Base-by-base conservation (phyloP, 2,329 filamentous ascomycete species). In the Blastomyces silverae region DNA sequence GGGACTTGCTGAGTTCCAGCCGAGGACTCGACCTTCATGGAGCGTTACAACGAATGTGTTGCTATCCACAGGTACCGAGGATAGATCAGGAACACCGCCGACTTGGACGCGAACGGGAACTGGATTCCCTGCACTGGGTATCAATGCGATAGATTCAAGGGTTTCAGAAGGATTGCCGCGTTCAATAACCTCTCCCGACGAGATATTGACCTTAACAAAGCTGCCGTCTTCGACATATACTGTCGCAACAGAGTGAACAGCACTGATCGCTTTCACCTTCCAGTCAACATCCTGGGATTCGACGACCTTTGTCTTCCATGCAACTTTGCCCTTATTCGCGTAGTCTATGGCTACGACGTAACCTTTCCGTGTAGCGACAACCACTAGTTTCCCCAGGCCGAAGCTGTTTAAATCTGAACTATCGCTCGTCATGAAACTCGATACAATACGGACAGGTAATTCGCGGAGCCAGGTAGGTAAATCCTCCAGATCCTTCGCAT, bases 341-440 rank as follows among this genome's bases (percentile, higher is more conserved):
- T 88, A 86, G 75, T 96, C 88, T 25, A 99, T 80, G 2, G 88
- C 91, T 69, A 92, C 89, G 22, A 97, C 79, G 68, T 89, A 87
- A 17, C 92, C 92, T 64, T 87, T 87, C 64, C 85, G 83, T 1
- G 92, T 96, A 6, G 89, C 92, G 61, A 96, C 80, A 65, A 97
- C 81, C 6, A 92, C 84, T 42, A 93, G 80, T 77, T 96, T 96
- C 75, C 90, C 88, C 77, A 97, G 93, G 4, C 93, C 93, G 75
- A 97, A 97, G 50, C 83, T 85, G 58, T 76, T 73, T 22, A 79
- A 67, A 20, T 81, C 78, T 10, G 83, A 81, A 0, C 84, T 84
- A 42, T 86, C 85, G 34, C 78, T 78, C 7, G 77, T 70, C 10
- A 87, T 73, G 20, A 91, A 80, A 68, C 85, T 88, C 66, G 84